A percentile compares a stretch with the other conserved stretches of the same genome.
phyloP scores from a whole-genome alignment of 164 flowering plant species.

The Akebia trifoliata region DNA sequence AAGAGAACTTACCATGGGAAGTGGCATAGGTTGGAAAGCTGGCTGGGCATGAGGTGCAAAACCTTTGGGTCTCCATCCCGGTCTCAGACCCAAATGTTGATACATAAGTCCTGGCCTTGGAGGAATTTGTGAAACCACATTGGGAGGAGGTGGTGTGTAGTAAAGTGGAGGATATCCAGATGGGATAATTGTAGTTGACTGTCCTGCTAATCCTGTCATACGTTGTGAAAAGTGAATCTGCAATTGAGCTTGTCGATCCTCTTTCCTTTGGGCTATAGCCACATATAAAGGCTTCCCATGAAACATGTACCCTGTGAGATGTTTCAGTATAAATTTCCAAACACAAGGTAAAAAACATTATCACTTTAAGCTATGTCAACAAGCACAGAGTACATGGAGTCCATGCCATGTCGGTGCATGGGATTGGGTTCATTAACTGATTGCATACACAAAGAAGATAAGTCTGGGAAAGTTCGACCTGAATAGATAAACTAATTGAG shows the following conservation, averaged over 20 bases:
- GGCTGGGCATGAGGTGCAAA: neutral
- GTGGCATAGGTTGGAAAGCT: neutral
- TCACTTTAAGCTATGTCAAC: too few relatives aligned
- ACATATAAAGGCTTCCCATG: conserved; percentile 8
- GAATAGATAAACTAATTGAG: neutral
- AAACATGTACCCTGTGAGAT: conserved; percentile 2
- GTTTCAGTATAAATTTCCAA: too few relatives aligned
- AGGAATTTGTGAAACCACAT: neutral
- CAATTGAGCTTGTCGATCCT: neutral
- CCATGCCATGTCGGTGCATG: neutral
- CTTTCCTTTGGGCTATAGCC: neutral
- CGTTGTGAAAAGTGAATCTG: neutral
- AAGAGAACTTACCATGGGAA: neutral
- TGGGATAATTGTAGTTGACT: neutral
- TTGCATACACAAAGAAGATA: too few relatives aligned
- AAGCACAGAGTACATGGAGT: neutral
- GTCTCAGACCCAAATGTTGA: neutral
- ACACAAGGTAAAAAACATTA: too few relatives aligned
- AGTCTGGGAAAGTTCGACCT: neutral
- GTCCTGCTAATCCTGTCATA: neutral
- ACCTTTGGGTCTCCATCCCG: neutral
- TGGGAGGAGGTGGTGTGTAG: neutral
- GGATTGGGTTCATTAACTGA: too few relatives aligned
- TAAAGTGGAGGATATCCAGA: neutral
- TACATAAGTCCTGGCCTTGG: neutral